A percentile compares a stretch with the other conserved stretches of the same genome.
Evolutionary conservation across 768 basidiomycete species (phyloP).

Genomic region (Cystobasidium ongulense): DNA sequence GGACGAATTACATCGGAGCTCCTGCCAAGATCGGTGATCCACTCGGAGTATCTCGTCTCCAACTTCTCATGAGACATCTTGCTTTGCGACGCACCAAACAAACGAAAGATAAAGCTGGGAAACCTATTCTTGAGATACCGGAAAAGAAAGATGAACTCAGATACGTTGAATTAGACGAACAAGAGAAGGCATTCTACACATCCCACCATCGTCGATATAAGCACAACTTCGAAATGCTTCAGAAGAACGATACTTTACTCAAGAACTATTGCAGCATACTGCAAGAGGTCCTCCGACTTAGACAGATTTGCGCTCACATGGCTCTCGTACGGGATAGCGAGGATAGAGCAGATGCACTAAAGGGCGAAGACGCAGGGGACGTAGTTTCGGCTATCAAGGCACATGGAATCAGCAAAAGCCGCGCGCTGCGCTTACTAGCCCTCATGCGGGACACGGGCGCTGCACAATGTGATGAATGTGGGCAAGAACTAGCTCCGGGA

Average conservation of each 20-base stretch:
- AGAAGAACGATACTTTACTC: constrained; percentile 83
- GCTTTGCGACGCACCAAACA: constrained; percentile 96
- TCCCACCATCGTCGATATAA: constrained; percentile 81
- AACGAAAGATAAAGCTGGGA: constrained; percentile 67
- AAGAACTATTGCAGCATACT: constrained; percentile 97
- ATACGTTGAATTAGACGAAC: constrained; percentile 69
- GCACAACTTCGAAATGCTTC: constrained; percentile 79
- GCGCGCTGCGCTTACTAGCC: constrained; percentile 76
- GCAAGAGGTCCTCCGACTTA: constrained; percentile 87
- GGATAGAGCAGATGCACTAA: constrained; percentile 47
- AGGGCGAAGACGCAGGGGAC: constrained; percentile 65
- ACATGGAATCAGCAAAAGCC: constrained; percentile 64
- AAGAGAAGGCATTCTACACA: constrained; percentile 79
- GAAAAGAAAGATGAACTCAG: constrained; percentile 82
- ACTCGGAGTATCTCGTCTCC: constrained; percentile 81
- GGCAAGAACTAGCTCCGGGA: constrained; percentile 58
- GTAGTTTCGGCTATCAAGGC: constrained; percentile 63
- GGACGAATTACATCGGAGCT: constrained; percentile 85
- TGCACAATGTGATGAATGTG: constrained; percentile 83
- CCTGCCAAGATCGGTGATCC: constrained; percentile 80
- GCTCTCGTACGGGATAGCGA: constrained; percentile 62
- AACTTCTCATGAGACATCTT: constrained; percentile 93
- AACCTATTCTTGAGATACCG: constrained; percentile 76
- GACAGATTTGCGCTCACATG: constrained; percentile 96
- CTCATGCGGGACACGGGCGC: constrained; percentile 76